Evolutionary conservation across 2,329 filamentous ascomycete species (phyloP).

Genomic region (Helotiales sp.): DNA sequence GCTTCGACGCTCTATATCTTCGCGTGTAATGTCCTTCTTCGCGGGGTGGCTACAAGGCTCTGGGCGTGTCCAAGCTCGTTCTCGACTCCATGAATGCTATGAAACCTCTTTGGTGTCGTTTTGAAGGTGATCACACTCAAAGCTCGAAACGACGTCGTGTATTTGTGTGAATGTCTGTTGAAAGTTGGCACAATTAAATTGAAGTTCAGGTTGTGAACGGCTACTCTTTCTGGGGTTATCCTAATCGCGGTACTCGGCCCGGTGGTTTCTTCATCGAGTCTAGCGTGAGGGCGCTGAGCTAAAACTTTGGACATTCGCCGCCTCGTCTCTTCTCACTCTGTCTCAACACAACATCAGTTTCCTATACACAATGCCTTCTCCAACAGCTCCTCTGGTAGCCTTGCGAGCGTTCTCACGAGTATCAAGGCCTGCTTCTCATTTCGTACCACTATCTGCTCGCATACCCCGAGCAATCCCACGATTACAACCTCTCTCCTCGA

Average conservation of each 20-base stretch:
- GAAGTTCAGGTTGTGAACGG: neutral
- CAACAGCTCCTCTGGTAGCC: neutral
- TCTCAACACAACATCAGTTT: neutral
- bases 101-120: neutral
- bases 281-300: neutral
- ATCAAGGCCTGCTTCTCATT: neutral
- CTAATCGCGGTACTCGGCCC: neutral
- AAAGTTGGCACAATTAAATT: neutral
- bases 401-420: neutral
- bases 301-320: neutral
- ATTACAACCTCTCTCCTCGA: neutral
- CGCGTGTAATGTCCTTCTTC: neutral
- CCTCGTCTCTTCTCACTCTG: neutral
- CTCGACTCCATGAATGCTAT: neutral
- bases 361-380: neutral
- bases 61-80: neutral
- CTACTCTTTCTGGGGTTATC: neutral
- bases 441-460: neutral
- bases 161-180: neutral
- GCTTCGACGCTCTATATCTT: neutral
- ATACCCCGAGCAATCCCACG: neutral
- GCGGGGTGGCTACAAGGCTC: conserved; percentile 11
- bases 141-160: neutral
- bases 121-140: neutral
- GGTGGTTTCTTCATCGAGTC: neutral